Evolutionary conservation across 2,329 filamentous ascomycete species (phyloP).

Genomic region (Claviceps sp.): DNA sequence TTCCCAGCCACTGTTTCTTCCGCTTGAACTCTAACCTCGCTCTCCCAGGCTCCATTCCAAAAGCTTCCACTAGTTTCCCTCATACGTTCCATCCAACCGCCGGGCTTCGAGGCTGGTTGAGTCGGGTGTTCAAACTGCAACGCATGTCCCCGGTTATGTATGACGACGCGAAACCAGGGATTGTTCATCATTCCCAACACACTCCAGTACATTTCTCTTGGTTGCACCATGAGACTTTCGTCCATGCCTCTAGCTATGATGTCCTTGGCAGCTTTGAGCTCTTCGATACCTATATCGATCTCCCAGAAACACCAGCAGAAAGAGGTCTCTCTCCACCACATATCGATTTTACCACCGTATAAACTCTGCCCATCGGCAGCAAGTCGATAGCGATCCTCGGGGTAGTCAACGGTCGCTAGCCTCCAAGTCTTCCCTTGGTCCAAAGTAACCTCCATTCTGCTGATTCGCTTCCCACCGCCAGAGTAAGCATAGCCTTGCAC

Average conservation of each 20-base stretch:
- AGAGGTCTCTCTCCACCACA: slow-evolving; percentile 66
- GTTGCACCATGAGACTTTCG: slow-evolving; percentile 74
- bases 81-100: slow-evolving; percentile 88
- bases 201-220: slow-evolving; percentile 91
- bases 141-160: slow-evolving; percentile 47
- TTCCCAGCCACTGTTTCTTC: slow-evolving; percentile 31
- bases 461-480: slow-evolving; percentile 73
- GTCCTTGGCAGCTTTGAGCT: slow-evolving; percentile 52
- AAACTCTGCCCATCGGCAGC: slow-evolving; percentile 46
- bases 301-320: slow-evolving; percentile 96
- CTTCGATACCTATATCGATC: slow-evolving; percentile 48
- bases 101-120: slow-evolving; percentile 59
- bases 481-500: slow-evolving; percentile 76
- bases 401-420: slow-evolving; percentile 65
- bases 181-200: slow-evolving; percentile 98
- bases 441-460: slow-evolving; percentile 68
- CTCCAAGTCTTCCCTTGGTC: slow-evolving; percentile 73
- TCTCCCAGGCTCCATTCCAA: slow-evolving; percentile 80
- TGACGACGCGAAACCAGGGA: slow-evolving; percentile 75
- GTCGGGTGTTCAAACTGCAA: slow-evolving; percentile 82
- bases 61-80: slow-evolving; percentile 74
- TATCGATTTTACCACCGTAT: slow-evolving; percentile 65
- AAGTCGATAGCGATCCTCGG: slow-evolving; percentile 69
- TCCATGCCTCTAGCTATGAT: slow-evolving; percentile 82
- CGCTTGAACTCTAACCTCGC: slow-evolving; percentile 38